These are phyloP conservation scores for Microbotryomycetes sp. DNA, from an alignment of 1,284 basidiomycete species.

Conservation along the genomic window DNA sequence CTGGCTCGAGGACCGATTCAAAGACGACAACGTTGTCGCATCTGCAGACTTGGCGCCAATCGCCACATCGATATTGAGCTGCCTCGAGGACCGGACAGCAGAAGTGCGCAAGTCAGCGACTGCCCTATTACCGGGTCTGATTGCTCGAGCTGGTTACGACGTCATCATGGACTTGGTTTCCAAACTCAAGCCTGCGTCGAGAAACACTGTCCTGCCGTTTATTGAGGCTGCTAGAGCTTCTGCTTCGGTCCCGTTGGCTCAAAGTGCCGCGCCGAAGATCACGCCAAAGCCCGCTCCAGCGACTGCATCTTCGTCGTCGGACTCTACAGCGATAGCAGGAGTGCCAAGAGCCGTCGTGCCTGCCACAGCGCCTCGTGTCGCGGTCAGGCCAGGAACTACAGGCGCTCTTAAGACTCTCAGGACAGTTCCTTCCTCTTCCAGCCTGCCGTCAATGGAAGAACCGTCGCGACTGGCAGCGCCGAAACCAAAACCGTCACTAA, in stretches of 20 bases:
- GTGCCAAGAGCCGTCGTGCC: slow-evolving; percentile 34
- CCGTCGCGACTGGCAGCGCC: slow-evolving; percentile 27
- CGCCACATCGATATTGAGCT: slow-evolving; percentile 62
- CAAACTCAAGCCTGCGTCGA: slow-evolving; percentile 85
- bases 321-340: slow-evolving; percentile 34
- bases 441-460: slow-evolving; percentile 35
- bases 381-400: slow-evolving; percentile 1
- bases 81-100: slow-evolving; percentile 81
- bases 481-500: slow-evolving; percentile 33
- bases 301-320: slow-evolving; percentile 25
- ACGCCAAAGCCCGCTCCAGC: neutral
- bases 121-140: slow-evolving; percentile 68
- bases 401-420: slow-evolving; percentile 1
- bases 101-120: slow-evolving; percentile 91
- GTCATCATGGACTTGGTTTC: slow-evolving; percentile 78
- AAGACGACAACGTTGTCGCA: slow-evolving; percentile 49
- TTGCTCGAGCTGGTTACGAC: slow-evolving; percentile 72
- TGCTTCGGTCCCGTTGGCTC: slow-evolving; percentile 5
- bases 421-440: slow-evolving; percentile 12
- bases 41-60: slow-evolving; percentile 67
- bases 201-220: slow-evolving; percentile 71
- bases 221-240: slow-evolving; percentile 57
- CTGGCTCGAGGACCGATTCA: slow-evolving; percentile 79
- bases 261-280: neutral
- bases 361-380: slow-evolving; percentile 15